These are phyloP conservation scores for Mucor saturninus DNA, from an alignment of 371 early-diverging fungal species.

Conservation along the genomic window DNA sequence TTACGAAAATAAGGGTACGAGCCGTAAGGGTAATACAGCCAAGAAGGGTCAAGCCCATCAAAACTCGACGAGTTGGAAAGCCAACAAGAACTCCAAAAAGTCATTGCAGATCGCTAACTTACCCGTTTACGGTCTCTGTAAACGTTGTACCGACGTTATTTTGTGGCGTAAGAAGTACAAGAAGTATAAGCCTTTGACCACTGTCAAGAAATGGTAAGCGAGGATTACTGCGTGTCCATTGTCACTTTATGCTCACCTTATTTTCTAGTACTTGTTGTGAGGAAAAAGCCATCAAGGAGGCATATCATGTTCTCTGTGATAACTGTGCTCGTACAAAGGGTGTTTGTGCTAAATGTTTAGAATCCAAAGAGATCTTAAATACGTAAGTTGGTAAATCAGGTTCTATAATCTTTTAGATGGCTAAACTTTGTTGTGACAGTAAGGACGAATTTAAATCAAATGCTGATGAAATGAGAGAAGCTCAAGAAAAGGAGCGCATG, in stretches of 20 bases:
- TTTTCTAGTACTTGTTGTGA: slow-evolving; percentile 60
- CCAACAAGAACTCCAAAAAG: slow-evolving; percentile 84
- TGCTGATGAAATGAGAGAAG: slow-evolving; percentile 65
- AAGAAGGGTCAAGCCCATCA: slow-evolving; percentile 89
- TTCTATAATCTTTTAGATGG: not conserved
- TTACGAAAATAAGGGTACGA: slow-evolving; percentile 48
- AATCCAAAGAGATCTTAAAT: slow-evolving; percentile 71
- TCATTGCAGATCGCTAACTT: slow-evolving; percentile 77
- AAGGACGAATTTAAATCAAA: slow-evolving; percentile 61
- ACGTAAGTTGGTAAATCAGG: slow-evolving; percentile 33
- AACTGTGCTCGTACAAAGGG: slow-evolving; percentile 79
- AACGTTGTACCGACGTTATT: slow-evolving; percentile 88
- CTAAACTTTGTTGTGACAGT: slow-evolving; percentile 24
- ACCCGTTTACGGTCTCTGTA: slow-evolving; percentile 90
- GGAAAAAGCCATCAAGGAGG: slow-evolving; percentile 87
- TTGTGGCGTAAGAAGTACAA: slow-evolving; percentile 92
- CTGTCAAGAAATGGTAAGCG: slow-evolving; percentile 84
- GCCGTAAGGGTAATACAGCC: slow-evolving; percentile 62
- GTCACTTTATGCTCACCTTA: not conserved
- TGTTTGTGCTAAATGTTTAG: slow-evolving; percentile 94
- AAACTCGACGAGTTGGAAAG: slow-evolving; percentile 86
- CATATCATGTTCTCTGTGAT: slow-evolving; percentile 95
- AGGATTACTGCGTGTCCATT: not conserved
- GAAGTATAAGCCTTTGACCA: slow-evolving; percentile 96
- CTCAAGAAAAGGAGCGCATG: slow-evolving; percentile 74